Conservation (phyloP, 2,329 filamentous ascomycete species). For the Nemania sp. region DNA sequence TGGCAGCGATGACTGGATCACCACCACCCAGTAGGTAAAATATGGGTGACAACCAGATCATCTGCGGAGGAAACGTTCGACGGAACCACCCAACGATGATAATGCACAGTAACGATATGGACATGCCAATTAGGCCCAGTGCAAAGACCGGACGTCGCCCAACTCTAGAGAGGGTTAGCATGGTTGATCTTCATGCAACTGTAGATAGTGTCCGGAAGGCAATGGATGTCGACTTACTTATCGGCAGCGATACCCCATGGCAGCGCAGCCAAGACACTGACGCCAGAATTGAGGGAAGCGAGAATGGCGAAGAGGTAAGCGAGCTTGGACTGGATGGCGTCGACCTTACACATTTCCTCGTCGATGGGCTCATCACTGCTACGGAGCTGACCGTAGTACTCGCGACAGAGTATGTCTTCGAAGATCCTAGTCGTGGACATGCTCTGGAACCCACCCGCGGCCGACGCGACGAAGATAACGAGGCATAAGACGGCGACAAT, state of each 20-base stretch:
- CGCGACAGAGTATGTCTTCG: slow-evolving; percentile 56
- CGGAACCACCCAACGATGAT: slow-evolving; percentile 53
- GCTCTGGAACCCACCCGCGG: slow-evolving; percentile 48
- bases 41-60: slow-evolving; percentile 53
- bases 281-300: slow-evolving; percentile 48
- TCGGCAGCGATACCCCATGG: slow-evolving; percentile 56
- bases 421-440: slow-evolving; percentile 53
- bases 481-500: slow-evolving; percentile 48
- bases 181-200: neutral
- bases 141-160: slow-evolving; percentile 54
- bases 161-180: slow-evolving; percentile 44
- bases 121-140: slow-evolving; percentile 49
- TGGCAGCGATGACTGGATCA: slow-evolving; percentile 49
- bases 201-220: neutral
- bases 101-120: slow-evolving; percentile 46
- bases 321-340: slow-evolving; percentile 53
- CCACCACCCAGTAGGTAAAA: slow-evolving; percentile 54
- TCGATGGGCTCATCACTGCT: slow-evolving; percentile 49
- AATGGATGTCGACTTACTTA: slow-evolving; percentile 44
- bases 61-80: slow-evolving; percentile 48
- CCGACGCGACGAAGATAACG: slow-evolving; percentile 49
- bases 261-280: slow-evolving; percentile 52
- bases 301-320: slow-evolving; percentile 52
- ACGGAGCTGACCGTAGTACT: slow-evolving; percentile 50
- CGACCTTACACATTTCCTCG: slow-evolving; percentile 54